A percentile compares a stretch with the other conserved stretches of the same genome.
phyloP scores from a whole-genome alignment of 2,329 filamentous ascomycete genomes.

The Paradendryphiella salina region DNA sequence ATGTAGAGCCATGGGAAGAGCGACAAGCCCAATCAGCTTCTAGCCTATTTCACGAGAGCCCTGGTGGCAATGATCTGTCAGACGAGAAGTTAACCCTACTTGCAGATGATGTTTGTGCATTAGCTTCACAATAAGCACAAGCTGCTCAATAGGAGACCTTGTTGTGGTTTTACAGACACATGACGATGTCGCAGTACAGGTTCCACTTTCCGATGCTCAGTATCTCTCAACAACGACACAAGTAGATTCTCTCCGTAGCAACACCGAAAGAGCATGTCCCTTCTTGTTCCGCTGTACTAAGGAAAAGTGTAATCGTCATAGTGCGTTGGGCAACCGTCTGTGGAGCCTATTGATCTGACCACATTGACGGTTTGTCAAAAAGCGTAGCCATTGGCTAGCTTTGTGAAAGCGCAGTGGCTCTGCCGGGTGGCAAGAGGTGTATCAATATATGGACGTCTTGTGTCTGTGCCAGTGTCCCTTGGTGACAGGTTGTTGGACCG shows the following conservation, averaged over 20 bases:
- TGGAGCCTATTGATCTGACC: not conserved
- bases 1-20: not conserved
- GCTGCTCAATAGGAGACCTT: too few relatives aligned
- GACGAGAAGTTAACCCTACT: too few relatives aligned
- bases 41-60: not conserved
- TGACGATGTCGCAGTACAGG: too few relatives aligned
- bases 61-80: too few relatives aligned
- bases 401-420: not conserved
- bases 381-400: not conserved
- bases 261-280: not conserved
- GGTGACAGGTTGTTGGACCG: not conserved
- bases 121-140: too few relatives aligned
- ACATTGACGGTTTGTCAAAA: not conserved
- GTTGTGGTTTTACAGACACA: not conserved
- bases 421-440: not conserved
- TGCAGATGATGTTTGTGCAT: too few relatives aligned
- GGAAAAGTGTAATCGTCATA: not conserved
- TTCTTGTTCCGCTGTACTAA: not conserved
- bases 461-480: not conserved
- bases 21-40: not conserved
- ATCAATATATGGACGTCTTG: not conserved
- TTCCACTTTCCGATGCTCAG: not conserved
- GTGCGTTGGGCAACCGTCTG: not conserved
- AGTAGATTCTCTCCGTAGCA: not conserved
- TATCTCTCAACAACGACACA: too few relatives aligned